Base-by-base conservation (phyloP, 225 moss, liverwort and hornwort genomes). In the Marchantia polymorpha region DNA sequence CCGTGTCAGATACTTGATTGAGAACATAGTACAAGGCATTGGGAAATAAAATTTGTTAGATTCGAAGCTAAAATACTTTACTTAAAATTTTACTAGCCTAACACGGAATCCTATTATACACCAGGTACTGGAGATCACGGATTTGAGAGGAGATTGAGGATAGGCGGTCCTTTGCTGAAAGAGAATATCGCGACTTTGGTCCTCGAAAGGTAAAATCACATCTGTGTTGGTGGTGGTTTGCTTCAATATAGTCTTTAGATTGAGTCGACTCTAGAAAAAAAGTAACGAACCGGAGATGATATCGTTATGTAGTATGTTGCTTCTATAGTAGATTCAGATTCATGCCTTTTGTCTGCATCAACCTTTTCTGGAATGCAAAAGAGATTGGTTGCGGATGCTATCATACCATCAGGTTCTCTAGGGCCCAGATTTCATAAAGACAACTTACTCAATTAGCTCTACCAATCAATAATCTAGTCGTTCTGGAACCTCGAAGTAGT, bases 51-150 rank as follows among this genome's bases (percentile, higher is more conserved):
- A 2, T 39, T 5, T 39, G 39, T 39, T 39, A 5, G 39, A 39
- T 39, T 5, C 39, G 39, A 39, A 39, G 39, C 39, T 39, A 39
- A 39, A 39, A 58, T 3, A 58, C 20, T 7, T 58, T 56, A 9
- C 14, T 56, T 9, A 56, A 14, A 56, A 6, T 58, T 5, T 39
- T 39, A 39, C 39, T 12, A 29, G 65, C 12, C n/a, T 71, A 11
- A 71, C n/a, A 39, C 11, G 22, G 50, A 19, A 49, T 11, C 7
- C 22, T 71, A 23, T 50, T 10, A 8, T 3, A 71, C 47, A 16
- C 64, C 87, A 96, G 96, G 94, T 79, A 96, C 96, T 64, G 96
- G 96, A 56, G 96, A 96, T 78, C 96, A 96, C 84, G 94, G 96
- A 73, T 96, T 96, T 81, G 94, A 91, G 55, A 87, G 96, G 68